A percentile compares a stretch with the other conserved stretches of the same genome.
phyloP scores from a whole-genome alignment of 2,329 filamentous ascomycete genomes.

The Colletotrichum neosansevieriae region DNA sequence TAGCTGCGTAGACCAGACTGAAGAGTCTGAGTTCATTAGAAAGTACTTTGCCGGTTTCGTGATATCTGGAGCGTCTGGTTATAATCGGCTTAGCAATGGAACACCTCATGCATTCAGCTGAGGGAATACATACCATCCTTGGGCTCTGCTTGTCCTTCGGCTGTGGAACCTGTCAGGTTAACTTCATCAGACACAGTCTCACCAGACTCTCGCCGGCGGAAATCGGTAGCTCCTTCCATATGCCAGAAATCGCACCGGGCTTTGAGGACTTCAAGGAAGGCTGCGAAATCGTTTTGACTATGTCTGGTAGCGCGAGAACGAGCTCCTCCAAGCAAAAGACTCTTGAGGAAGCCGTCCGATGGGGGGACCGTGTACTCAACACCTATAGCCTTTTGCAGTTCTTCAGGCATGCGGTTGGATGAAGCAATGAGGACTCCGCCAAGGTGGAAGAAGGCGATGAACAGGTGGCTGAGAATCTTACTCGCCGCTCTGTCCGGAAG shows the following conservation, averaged over 20 bases:
- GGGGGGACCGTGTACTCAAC: slow-evolving; percentile 73
- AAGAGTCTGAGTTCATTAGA: slow-evolving; percentile 26
- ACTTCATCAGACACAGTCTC: slow-evolving; percentile 42
- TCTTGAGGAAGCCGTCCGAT: slow-evolving; percentile 63
- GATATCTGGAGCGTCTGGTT: slow-evolving; percentile 15
- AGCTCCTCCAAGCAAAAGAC: slow-evolving; percentile 50
- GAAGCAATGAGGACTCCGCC: slow-evolving; percentile 85
- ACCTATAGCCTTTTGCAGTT: slow-evolving; percentile 80
- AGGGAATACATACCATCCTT: slow-evolving; percentile 18
- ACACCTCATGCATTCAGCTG: neutral
- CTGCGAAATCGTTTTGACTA: slow-evolving; percentile 77
- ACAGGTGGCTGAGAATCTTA: slow-evolving; percentile 83
- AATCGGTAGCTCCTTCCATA: slow-evolving; percentile 81
- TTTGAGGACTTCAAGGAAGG: slow-evolving; percentile 81
- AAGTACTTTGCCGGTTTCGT: slow-evolving; percentile 33
- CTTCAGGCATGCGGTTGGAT: slow-evolving; percentile 86
- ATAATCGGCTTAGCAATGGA: too few relatives aligned
- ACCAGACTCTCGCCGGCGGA: slow-evolving; percentile 68
- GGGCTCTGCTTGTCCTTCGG: neutral
- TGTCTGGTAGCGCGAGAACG: slow-evolving; percentile 60
- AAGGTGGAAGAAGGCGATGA: slow-evolving; percentile 84
- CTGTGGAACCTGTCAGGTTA: neutral
- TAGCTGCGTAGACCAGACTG: slow-evolving; percentile 15
- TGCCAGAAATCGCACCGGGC: slow-evolving; percentile 87
- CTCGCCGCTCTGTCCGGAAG: slow-evolving; percentile 81